Percentiles rank a stretch among this genome's conserved stretches.
Evolutionary conservation across 75 land plant genomes (phyloP).

Genomic region (Pinus tabuliformis): DNA sequence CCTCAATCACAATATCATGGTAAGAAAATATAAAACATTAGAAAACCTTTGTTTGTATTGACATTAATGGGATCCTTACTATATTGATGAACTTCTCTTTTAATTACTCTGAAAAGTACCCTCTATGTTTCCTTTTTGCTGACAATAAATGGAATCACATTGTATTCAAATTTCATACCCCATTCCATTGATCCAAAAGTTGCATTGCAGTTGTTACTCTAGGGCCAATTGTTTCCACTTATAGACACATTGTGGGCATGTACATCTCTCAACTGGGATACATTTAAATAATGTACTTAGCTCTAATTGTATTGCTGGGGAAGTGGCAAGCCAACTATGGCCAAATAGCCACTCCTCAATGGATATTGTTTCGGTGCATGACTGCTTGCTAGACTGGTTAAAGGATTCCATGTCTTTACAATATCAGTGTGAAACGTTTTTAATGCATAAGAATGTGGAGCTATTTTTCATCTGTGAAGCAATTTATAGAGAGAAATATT

Average conservation of each 20-base stretch:
- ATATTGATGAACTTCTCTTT: background rate
- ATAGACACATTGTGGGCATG: background rate
- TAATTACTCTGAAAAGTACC: background rate
- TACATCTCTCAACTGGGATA: background rate
- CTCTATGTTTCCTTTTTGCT: background rate
- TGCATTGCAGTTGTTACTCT: background rate
- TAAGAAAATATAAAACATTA: background rate
- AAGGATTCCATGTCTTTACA: background rate
- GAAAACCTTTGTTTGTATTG: background rate
- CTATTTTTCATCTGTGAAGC: background rate
- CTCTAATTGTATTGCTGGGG: background rate
- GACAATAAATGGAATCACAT: background rate
- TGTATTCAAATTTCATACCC: background rate
- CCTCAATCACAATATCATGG: conserved; percentile 1
- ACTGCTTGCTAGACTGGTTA: background rate
- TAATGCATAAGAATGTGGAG: background rate
- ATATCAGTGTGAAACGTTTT: background rate
- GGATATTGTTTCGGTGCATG: background rate
- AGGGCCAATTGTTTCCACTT: background rate
- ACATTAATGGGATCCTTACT: background rate
- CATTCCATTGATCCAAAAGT: background rate
- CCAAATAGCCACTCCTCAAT: background rate
- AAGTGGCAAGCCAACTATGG: background rate
- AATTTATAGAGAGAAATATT: too few species aligned
- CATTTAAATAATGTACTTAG: background rate